A percentile compares a stretch with the other conserved stretches of the same genome.
phyloP scores from a whole-genome alignment of 257 asterid genomes.

The Anisodus acutangulus region DNA sequence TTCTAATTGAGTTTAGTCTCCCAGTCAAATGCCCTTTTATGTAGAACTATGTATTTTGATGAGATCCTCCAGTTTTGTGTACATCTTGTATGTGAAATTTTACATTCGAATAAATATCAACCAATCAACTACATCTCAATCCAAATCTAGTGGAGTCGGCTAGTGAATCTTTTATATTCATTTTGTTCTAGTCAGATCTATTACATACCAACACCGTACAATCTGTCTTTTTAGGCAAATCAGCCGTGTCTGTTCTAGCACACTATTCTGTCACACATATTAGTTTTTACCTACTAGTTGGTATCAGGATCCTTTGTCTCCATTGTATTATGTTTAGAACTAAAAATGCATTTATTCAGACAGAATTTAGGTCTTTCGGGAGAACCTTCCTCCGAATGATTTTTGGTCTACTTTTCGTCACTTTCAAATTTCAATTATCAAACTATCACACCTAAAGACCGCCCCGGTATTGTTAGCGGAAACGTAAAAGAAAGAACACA shows the following conservation, averaged over 20 bases:
- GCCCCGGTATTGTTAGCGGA: too few relatives aligned
- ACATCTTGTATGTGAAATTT: background rate
- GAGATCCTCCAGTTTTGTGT: background rate
- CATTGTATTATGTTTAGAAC: background rate
- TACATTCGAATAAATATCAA: background rate
- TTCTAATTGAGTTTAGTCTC: background rate
- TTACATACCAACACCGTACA: background rate
- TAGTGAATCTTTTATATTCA: conserved; percentile 4
- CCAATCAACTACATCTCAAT: background rate
- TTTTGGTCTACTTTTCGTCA: background rate
- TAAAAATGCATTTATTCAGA: background rate
- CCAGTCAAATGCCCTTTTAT: background rate
- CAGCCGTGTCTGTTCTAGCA: background rate
- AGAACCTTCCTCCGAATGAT: background rate
- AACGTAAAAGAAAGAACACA: too few relatives aligned
- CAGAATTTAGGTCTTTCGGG: background rate
- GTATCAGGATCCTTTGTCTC: background rate
- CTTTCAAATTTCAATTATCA: background rate
- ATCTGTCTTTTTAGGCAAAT: background rate
- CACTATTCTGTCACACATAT: background rate
- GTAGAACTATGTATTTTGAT: background rate
- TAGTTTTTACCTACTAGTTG: background rate
- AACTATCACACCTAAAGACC: background rate
- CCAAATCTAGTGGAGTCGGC: background rate
- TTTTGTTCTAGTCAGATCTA: background rate